Percentiles rank a stretch among this genome's conserved stretches.
These are phyloP conservation scores for Umbelopsis isabellina DNA, from an alignment of 192 early-diverging fungal species.

Conservation along the genomic window DNA sequence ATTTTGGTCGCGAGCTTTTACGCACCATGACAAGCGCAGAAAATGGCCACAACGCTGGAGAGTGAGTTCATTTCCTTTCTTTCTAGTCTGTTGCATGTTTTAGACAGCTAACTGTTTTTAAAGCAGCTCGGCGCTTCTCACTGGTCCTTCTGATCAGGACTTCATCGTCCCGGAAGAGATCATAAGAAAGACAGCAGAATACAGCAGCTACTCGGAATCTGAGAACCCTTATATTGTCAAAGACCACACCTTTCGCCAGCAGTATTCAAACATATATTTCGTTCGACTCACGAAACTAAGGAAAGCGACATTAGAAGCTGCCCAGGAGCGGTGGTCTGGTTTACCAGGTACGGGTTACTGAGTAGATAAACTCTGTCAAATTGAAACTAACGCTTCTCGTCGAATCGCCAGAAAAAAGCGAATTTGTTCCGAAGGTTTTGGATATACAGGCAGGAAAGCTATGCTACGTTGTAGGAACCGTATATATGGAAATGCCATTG, in stretches of 20 bases:
- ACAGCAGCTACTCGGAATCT: slow-evolving; percentile 28
- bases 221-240: slow-evolving; percentile 59
- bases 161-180: slow-evolving; percentile 7
- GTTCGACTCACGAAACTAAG: slow-evolving; percentile 69
- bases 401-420: slow-evolving; percentile 29
- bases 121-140: neutral
- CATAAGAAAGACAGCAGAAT: slow-evolving; percentile 23
- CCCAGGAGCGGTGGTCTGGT: slow-evolving; percentile 56
- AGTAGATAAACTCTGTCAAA: neutral
- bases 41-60: neutral
- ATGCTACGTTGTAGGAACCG: slow-evolving; percentile 83
- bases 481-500: slow-evolving; percentile 83
- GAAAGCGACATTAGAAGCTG: slow-evolving; percentile 58
- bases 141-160: neutral
- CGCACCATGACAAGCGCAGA: neutral
- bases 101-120: neutral
- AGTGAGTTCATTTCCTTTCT: neutral
- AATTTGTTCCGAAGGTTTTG: slow-evolving; percentile 66
- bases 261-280: slow-evolving; percentile 90
- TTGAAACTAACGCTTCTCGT: neutral
- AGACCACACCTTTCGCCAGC: slow-evolving; percentile 70
- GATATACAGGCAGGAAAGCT: slow-evolving; percentile 67
- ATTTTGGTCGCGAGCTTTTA: neutral
- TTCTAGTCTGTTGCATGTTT: no score
- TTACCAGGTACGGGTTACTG: slow-evolving; percentile 26